phyloP scores from a whole-genome alignment of 495 filamentous ascomycete species.

The Daldinia caldariorum region DNA sequence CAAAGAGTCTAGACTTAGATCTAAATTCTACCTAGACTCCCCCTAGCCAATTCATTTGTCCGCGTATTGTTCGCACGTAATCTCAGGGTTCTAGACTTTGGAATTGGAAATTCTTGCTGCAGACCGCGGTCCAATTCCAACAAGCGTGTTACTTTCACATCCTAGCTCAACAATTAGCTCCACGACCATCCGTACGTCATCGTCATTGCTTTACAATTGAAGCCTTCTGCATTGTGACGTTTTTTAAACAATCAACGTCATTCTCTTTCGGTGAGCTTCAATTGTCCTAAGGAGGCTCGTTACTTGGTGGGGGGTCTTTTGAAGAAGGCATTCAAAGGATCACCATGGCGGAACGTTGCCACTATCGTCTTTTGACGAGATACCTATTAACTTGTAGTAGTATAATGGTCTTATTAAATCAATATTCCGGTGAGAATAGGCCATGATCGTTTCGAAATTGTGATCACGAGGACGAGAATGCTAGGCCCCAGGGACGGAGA shows the following conservation, averaged over 20 bases:
- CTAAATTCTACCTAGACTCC: neutral
- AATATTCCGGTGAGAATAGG: constrained; percentile 22
- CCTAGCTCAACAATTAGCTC: constrained; percentile 19
- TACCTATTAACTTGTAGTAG: constrained; percentile 10
- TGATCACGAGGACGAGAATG: constrained; percentile 29
- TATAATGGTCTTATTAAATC: constrained; percentile 23
- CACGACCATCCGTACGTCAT: constrained; percentile 35
- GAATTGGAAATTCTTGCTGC: neutral
- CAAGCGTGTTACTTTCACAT: constrained; percentile 5
- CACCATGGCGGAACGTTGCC: constrained; percentile 7
- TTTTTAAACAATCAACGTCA: constrained; percentile 23
- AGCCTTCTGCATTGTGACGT: constrained; percentile 11
- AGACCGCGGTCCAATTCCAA: constrained; percentile 3
- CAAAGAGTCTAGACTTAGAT: constrained; percentile 29
- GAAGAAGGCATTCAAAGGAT: constrained; percentile 18
- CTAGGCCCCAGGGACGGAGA: constrained; percentile 21
- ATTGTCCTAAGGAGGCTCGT: constrained; percentile 11
- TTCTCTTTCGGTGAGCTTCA: constrained; percentile 37
- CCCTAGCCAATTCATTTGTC: neutral
- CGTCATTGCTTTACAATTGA: constrained; percentile 24
- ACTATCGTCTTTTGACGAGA: constrained; percentile 15
- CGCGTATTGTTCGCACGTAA: neutral
- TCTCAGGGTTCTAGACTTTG: constrained; percentile 27
- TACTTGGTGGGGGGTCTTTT: constrained; percentile 27
- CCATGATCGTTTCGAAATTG: constrained; percentile 30